Percentiles rank a stretch among this genome's conserved stretches.
Evolutionary conservation across 352 stramenopile species (phyloP).

Genomic region (Saprolegnia diclina): DNA sequence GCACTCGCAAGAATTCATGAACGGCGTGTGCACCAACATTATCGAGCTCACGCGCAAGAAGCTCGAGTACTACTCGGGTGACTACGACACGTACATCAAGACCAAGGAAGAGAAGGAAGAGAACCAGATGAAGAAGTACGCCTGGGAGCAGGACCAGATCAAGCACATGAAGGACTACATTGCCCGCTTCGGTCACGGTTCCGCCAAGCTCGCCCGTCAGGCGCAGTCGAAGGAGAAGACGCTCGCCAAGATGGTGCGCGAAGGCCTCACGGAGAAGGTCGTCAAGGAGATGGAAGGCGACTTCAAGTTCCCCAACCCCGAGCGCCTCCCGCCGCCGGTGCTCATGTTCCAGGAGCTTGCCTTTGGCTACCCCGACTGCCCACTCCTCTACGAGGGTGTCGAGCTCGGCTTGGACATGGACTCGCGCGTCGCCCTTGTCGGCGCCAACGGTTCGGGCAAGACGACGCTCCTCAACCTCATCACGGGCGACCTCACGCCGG

Average conservation of each 20-base stretch:
- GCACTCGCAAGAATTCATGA: constrained; percentile 98
- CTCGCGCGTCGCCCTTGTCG: constrained; percentile 95
- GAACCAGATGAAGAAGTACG: constrained; percentile 98
- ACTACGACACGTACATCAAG: constrained; percentile 98
- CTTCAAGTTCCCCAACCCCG: constrained; percentile 97
- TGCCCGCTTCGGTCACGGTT: constrained; percentile 97
- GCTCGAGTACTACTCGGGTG: constrained; percentile 97
- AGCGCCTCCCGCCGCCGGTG: constrained; percentile 91
- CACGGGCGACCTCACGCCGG: constrained; percentile 90
- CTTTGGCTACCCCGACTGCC: constrained; percentile 92
- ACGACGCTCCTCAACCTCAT: constrained; percentile 98
- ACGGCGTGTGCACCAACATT: constrained; percentile 98
- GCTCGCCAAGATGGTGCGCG: constrained; percentile 97
- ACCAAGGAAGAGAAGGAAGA: constrained; percentile 95
- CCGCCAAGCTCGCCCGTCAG: constrained; percentile 95
- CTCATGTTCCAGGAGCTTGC: constrained; percentile 96
- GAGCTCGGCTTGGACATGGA: constrained; percentile 97
- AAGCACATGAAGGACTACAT: constrained; percentile 99
- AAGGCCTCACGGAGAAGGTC: constrained; percentile 93
- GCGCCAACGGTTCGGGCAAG: constrained; percentile 95
- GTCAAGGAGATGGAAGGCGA: constrained; percentile 76
- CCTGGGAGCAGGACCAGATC: constrained; percentile 97
- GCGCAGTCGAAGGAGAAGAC: constrained; percentile 98
- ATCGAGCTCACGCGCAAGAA: constrained; percentile 93
- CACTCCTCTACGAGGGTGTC: constrained; percentile 89